Evolutionary conservation across 2,329 filamentous ascomycete genomes (phyloP).

Genomic region (Epichloe baconii): DNA sequence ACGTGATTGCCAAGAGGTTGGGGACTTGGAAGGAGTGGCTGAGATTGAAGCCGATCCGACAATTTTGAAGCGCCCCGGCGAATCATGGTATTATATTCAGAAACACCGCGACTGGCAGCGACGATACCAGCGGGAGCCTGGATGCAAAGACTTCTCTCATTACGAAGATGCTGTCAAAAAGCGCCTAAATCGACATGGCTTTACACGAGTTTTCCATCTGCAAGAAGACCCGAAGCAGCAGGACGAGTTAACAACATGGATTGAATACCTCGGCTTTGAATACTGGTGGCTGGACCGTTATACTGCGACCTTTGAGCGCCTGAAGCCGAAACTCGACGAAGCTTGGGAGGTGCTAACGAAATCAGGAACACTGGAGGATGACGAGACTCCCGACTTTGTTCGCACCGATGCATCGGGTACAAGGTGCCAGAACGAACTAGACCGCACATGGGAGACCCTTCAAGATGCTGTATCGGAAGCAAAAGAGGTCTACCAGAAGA

Average conservation of each 20-base stretch:
- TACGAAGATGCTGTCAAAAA: constrained; percentile 14
- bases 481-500: constrained; percentile 1
- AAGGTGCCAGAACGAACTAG: background rate
- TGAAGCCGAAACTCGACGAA: constrained; percentile 14
- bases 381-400: constrained; percentile 8
- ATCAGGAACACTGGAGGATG: constrained; percentile 12
- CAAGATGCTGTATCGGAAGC: background rate
- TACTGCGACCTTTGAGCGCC: constrained; percentile 9
- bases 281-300: constrained; percentile 14
- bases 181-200: constrained; percentile 16
- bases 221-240: constrained; percentile 16
- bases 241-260: constrained; percentile 24
- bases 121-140: constrained; percentile 5
- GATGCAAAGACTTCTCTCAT: constrained; percentile 10
- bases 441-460: background rate
- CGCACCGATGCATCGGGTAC: constrained; percentile 1
- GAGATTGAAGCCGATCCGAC: constrained; percentile 7
- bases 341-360: constrained; percentile 19
- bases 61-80: background rate
- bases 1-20: background rate
- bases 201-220: constrained; percentile 17
- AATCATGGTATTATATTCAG: constrained; percentile 4
- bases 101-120: constrained; percentile 5
- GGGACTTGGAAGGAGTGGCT: background rate
- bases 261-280: constrained; percentile 24